Evolutionary conservation across 768 basidiomycete genomes (phyloP).

Genomic region (Kwoniella sp.): DNA sequence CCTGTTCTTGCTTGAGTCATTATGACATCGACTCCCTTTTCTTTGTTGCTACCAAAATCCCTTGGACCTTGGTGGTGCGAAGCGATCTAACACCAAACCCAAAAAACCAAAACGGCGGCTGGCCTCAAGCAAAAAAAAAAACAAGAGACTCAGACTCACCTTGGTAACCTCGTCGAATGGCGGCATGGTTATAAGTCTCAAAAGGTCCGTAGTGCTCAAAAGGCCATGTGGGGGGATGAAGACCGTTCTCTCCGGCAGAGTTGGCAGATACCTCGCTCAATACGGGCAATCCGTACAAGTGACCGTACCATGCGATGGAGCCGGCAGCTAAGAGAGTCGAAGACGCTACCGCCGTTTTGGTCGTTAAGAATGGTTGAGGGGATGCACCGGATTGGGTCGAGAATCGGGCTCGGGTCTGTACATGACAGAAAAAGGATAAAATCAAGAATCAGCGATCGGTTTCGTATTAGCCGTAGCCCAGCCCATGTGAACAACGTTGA

Average conservation of each 20-base stretch:
- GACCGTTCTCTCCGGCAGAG: conserved; percentile 87
- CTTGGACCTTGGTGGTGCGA: too few relatives aligned
- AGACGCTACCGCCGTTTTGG: conserved; percentile 60
- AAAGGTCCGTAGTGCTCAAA: conserved; percentile 87
- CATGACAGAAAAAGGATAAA: background rate
- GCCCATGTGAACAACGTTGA: too few relatives aligned
- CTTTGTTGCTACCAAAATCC: too few relatives aligned
- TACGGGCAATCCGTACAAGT: conserved; percentile 89
- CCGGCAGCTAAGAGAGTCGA: conserved; percentile 79
- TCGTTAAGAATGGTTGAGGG: conserved; percentile 34
- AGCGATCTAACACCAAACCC: too few relatives aligned
- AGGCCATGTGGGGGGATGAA: conserved; percentile 82
- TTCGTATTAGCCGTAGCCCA: too few relatives aligned
- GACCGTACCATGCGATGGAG: conserved; percentile 94
- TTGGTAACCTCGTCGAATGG: conserved; percentile 57
- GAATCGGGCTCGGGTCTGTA: conserved; percentile 39
- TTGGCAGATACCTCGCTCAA: conserved; percentile 89
- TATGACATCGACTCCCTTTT: too few relatives aligned
- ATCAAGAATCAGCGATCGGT: background rate
- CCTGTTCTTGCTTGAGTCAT: too few relatives aligned
- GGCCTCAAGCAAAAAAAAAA: too few relatives aligned
- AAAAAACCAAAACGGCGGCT: too few relatives aligned
- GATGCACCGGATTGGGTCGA: conserved; percentile 26
- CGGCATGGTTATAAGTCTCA: conserved; percentile 93
- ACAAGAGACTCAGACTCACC: conserved; percentile 60